Evolutionary conservation across 768 basidiomycete species (phyloP), one percentile per base, ranked within the genome.

Genomic region (Galerina marginata): DNA sequence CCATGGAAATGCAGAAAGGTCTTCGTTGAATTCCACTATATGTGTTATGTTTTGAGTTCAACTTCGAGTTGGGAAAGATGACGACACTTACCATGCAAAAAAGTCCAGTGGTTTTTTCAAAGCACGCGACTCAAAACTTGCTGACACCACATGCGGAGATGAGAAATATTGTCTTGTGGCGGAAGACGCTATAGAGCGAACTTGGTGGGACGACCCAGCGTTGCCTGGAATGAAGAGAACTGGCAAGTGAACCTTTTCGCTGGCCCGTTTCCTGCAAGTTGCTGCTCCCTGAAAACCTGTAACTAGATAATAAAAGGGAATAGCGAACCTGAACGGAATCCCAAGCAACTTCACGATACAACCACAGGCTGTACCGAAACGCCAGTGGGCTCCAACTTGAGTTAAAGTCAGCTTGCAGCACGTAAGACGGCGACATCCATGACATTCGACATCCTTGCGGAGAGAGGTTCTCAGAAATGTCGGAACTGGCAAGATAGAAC

Each of bases 221-320:
- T 98, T 99, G 7, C 97, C 97, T 2, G 97, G 97, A 44, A 99
- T 90, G 77, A 98, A 99, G 29, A 99, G 80, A 29, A 96, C 93
- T n/a, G 97, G 97, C 15, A 84, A 70, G n/a, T 40, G 94, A 93
- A 54, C 77, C 69, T 45, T 53, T 60, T 56, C 63, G 57, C 20
- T 54, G 38, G 33, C 59, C 64, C 38, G 62, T 36, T 39, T 56
- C 57, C 69, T 72, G 50, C 12, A 45, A 9, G 7, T 36, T 25
- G 14, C 15, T 11, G 16, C 9, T 20, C 20, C 20, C 54, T 25
- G 10, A 37, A 38, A 36, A 36, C n/a, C 7, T 33, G 16, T 14
- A 1, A 4, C 15, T 10, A 33, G 6, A 14, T 33, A 16, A n/a
- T 2, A 42, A 29, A 40, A 33, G 40, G 2, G 15, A n/a, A 43